These are phyloP conservation scores for Cadophora malorum DNA, from an alignment of 2,329 filamentous ascomycete genomes.

Conservation along the genomic window DNA sequence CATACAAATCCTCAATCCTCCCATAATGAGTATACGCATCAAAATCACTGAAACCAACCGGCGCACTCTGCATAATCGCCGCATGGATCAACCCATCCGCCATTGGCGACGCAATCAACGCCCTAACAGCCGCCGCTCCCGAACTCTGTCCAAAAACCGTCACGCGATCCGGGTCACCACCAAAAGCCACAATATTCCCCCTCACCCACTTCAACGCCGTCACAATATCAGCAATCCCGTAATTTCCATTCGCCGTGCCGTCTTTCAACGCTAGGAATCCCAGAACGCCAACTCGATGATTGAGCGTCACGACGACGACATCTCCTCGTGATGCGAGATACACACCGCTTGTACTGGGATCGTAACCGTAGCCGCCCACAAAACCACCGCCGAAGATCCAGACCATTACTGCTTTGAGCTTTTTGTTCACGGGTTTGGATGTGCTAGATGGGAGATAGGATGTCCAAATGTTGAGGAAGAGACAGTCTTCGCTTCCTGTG, in stretches of 20 bases:
- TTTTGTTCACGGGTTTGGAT: conserved; percentile 1
- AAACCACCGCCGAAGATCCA: conserved; percentile 44
- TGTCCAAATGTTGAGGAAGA: conserved; percentile 59
- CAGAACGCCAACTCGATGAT: conserved; percentile 53
- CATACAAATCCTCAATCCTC: conserved; percentile 16
- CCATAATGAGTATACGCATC: conserved; percentile 19
- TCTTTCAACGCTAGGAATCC: conserved; percentile 54
- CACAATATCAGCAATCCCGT: conserved; percentile 49
- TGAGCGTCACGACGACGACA: conserved; percentile 35
- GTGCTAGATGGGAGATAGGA: conserved; percentile 47
- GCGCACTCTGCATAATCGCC: conserved; percentile 25
- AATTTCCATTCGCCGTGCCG: conserved; percentile 48
- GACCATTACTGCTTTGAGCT: conserved; percentile 42
- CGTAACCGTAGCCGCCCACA: conserved; percentile 15
- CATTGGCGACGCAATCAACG: conserved; percentile 24
- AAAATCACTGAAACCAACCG: conserved; percentile 17
- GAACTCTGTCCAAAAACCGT: conserved; percentile 52
- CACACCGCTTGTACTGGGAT: conserved; percentile 21
- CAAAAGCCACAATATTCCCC: conserved; percentile 43
- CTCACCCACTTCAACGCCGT: conserved; percentile 43
- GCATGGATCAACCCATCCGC: conserved; percentile 25
- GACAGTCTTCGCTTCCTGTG: conserved; percentile 56
- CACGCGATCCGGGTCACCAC: conserved; percentile 42
- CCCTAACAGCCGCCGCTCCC: conserved; percentile 44
- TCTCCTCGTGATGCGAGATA: conserved; percentile 27